phyloP scores from a whole-genome alignment of 139 green algal species.

The Chlorella sorokiniana region DNA sequence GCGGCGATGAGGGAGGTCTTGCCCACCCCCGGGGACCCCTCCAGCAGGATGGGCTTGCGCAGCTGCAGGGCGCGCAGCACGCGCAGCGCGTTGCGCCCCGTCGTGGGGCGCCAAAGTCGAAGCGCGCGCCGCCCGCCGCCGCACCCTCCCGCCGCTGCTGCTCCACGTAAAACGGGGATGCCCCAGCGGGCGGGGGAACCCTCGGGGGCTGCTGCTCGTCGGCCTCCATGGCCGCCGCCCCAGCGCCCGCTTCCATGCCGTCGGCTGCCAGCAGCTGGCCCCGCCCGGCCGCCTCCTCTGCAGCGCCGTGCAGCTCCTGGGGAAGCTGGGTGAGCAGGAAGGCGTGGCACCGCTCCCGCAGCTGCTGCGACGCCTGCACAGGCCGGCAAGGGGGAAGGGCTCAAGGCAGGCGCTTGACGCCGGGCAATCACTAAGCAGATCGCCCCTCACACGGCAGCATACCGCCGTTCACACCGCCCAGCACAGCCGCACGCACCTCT shows the following conservation, averaged over 20 bases:
- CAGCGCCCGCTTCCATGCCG: not conserved
- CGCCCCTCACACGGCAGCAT: not conserved
- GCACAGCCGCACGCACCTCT: conserved; percentile 20
- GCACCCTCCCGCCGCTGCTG: not conserved
- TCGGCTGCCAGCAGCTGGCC: conserved; percentile 17
- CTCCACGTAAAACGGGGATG: conserved; percentile 80
- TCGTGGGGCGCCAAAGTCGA: conserved; percentile 91
- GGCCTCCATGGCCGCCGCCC: not conserved
- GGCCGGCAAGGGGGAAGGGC: not conserved
- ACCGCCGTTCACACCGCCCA: not conserved
- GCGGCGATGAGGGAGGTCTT: conserved; percentile 95
- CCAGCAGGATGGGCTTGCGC: conserved; percentile 90
- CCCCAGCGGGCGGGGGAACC: conserved; percentile 60
- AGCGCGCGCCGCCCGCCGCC: conserved; percentile 41
- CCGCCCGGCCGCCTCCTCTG: not conserved
- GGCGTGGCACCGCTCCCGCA: conserved; percentile 57
- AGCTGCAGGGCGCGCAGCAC: conserved; percentile 83
- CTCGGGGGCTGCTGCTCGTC: not conserved
- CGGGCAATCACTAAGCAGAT: too few relatives aligned
- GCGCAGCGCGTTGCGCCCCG: conserved; percentile 84
- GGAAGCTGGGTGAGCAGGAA: conserved; percentile 68
- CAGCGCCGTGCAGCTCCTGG: conserved; percentile 18
- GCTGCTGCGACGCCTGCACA: conserved; percentile 25
- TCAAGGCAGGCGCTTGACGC: too few relatives aligned
- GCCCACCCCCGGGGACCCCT: conserved; percentile 95